Base-by-base conservation (phyloP, 2,329 filamentous ascomycete species). In the Pseudofabraea citricarpa region DNA sequence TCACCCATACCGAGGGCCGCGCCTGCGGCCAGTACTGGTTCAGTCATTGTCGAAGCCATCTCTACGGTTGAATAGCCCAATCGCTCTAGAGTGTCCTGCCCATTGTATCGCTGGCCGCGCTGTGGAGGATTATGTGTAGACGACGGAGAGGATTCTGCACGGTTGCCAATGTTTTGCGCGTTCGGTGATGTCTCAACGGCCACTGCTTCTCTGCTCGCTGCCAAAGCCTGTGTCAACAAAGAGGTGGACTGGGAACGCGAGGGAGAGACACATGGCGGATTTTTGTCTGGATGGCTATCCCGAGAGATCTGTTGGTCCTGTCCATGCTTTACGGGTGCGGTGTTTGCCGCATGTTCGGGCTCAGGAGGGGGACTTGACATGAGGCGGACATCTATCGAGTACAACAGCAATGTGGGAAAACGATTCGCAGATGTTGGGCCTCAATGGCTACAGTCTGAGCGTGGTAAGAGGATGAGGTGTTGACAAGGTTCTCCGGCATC, bases 381-480 rank as follows among this genome's bases (percentile, higher is more conserved):
- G 59, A 58, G 57, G 57, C 52, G 54, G 49, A 52, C 60, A 62
- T 62, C 49, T 59, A 61, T 60, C 53, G 57, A 58, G 45, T 53
- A 51, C 46, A 52, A 36, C 36, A 45, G 49, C 49, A 55, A 49
- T 59, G 57, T 59, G 57, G 46, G 38, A 51, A 46, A 48, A 48
- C 56, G 57, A 56, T 57, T 59, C 53, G 54, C 45, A 55, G 54
- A 38, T 47, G 47, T 49, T 48, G 49, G 55, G 49, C 46, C 47
- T 50, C 20, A 48, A 53, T 56, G 55, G 48, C 52, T 44, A 40
- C 40, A 27, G 37, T 31, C 22, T 36, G 27, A 29, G 13, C 13
- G 26, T 22, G 41, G 36, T 22, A 15, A 16, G n/a, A 40, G 37
- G 37, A 15, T 27, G 18, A n/a, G 16, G 18, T n/a, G 37, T 15